Conservation (phyloP, 192 early-diverging fungal genomes). For the Podochytrium sp. region DNA sequence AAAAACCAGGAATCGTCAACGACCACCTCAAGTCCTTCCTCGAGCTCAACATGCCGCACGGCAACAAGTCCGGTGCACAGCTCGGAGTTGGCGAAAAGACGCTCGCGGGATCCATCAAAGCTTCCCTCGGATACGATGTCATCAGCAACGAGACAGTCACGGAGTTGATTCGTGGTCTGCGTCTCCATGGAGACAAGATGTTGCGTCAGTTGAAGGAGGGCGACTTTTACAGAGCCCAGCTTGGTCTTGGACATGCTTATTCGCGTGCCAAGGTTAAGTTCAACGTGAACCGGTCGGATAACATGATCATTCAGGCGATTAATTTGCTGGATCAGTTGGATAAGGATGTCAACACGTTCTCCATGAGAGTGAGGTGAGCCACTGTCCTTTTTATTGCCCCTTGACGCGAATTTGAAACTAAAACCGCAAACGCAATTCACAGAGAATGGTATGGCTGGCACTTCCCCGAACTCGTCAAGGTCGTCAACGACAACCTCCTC, state of each 20-base stretch:
- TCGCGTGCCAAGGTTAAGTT: slow-evolving; percentile 99
- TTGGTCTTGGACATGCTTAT: slow-evolving; percentile 97
- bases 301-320: slow-evolving; percentile 84
- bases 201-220: slow-evolving; percentile 88
- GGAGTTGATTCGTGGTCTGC: slow-evolving; percentile 94
- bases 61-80: slow-evolving; percentile 73
- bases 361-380: slow-evolving; percentile 75
- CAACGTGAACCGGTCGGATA: slow-evolving; percentile 97
- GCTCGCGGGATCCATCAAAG: slow-evolving; percentile 80
- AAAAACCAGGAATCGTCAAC: slow-evolving; percentile 76
- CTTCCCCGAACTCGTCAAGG: slow-evolving; percentile 98
- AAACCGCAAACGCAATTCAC: background rate
- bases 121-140: slow-evolving; percentile 77
- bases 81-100: slow-evolving; percentile 90
- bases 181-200: slow-evolving; percentile 87
- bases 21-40: slow-evolving; percentile 89
- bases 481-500: slow-evolving; percentile 89
- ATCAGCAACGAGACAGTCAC: slow-evolving; percentile 77
- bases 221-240: slow-evolving; percentile 90
- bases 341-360: slow-evolving; percentile 99
- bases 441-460: slow-evolving; percentile 99
- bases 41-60: slow-evolving; percentile 91
- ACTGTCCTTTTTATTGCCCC: background rate
- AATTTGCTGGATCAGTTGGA: slow-evolving; percentile 96
- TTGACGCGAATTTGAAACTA: background rate